Conservation (phyloP, 2,329 filamentous ascomycete genomes). For the Sporothrix pseudoabietina region DNA sequence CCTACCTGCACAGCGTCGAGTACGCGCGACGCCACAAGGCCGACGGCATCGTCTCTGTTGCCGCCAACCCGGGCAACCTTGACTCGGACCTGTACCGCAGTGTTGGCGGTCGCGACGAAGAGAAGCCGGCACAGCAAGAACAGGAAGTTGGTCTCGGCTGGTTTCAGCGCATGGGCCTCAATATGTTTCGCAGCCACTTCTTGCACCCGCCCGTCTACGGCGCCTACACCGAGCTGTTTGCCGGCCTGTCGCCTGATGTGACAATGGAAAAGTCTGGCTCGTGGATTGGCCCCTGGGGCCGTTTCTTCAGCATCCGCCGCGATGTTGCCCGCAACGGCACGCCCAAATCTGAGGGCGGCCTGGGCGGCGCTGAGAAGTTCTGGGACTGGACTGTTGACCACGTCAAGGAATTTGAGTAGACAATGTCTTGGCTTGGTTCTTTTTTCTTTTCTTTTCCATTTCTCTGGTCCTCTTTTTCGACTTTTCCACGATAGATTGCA, state of each 20-base stretch:
- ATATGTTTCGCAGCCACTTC: slow-evolving; percentile 24
- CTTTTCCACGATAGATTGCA: background rate
- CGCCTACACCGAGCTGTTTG: slow-evolving; percentile 47
- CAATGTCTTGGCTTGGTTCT: background rate
- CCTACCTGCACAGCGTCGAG: slow-evolving; percentile 36
- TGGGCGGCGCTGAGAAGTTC: slow-evolving; percentile 43
- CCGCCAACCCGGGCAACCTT: slow-evolving; percentile 40
- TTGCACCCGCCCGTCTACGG: slow-evolving; percentile 38
- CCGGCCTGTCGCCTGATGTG: slow-evolving; percentile 44
- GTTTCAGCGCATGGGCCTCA: slow-evolving; percentile 10
- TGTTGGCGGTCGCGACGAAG: background rate
- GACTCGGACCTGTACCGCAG: slow-evolving; percentile 36
- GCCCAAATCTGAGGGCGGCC: slow-evolving; percentile 45
- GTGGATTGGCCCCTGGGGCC: slow-evolving; percentile 45
- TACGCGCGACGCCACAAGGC: slow-evolving; percentile 36
- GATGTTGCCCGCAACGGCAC: slow-evolving; percentile 41
- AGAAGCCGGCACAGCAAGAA: background rate
- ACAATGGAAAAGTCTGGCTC: slow-evolving; percentile 38
- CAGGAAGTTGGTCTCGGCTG: slow-evolving; percentile 20
- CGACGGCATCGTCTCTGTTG: slow-evolving; percentile 37
- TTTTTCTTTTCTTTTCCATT: background rate
- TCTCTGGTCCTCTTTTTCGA: background rate
- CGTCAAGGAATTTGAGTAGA: slow-evolving; percentile 38
- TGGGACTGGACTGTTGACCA: slow-evolving; percentile 50
- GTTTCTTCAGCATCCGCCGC: slow-evolving; percentile 41